These are phyloP conservation scores for Diatrype stigma DNA, from an alignment of 2,329 filamentous ascomycete species.

Conservation along the genomic window DNA sequence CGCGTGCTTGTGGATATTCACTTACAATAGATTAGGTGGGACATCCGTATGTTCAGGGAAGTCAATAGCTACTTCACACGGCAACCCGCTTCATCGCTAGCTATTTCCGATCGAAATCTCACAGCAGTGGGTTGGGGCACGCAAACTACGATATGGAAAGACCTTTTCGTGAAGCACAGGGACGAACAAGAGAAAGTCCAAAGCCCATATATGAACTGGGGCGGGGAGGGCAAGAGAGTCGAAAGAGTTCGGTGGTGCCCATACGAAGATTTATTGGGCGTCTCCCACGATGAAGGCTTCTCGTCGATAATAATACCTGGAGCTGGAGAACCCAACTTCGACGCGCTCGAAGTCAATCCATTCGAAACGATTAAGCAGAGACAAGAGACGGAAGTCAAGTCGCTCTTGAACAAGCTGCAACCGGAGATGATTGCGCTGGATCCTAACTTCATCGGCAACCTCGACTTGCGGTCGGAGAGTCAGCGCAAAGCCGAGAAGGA, in stretches of 20 bases:
- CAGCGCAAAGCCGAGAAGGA: constrained; percentile 74
- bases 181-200: constrained; percentile 74
- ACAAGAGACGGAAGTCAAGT: constrained; percentile 86
- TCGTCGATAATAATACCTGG: constrained; percentile 87
- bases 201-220: constrained; percentile 90
- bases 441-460: constrained; percentile 83
- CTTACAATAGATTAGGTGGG: constrained; percentile 51
- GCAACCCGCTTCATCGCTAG: constrained; percentile 75
- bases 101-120: constrained; percentile 84
- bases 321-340: constrained; percentile 95
- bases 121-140: constrained; percentile 92
- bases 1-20: background rate
- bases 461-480: constrained; percentile 77
- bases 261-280: constrained; percentile 86
- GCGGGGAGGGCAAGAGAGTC: constrained; percentile 75
- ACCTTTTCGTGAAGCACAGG: constrained; percentile 72
- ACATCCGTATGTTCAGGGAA: constrained; percentile 89
- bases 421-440: constrained; percentile 97
- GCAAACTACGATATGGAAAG: constrained; percentile 84
- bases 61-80: constrained; percentile 84
- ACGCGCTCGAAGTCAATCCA: constrained; percentile 88
- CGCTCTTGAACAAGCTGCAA: constrained; percentile 86
- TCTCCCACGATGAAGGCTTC: constrained; percentile 82
- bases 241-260: constrained; percentile 89
- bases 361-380: constrained; percentile 92